Evolutionary conservation across 768 basidiomycete species (phyloP), one percentile per base, ranked within the genome.

Genomic region (Rhizopogon vesiculosus): DNA sequence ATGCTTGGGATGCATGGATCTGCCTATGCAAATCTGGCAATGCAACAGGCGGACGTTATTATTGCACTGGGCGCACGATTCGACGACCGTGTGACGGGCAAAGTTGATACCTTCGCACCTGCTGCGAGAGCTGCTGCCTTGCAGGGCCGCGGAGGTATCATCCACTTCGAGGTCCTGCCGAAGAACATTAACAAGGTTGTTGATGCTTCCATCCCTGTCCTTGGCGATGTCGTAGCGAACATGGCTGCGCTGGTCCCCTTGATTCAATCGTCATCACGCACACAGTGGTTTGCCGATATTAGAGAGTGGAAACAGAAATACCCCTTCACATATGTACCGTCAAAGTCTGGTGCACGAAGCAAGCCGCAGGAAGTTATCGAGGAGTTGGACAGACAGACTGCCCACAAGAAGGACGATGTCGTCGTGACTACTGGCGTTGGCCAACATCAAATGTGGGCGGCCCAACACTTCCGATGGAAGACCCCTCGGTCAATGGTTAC

Each of bases 391-490:
- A 41, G 87, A 98, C 65, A 76, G 66, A 52, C 84, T n/a, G 76
- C 76, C 48, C 78, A 88, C 56, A 82, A 76, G 71, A 96, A 98
- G 75, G 88, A 91, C 56, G 85, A 98, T 28, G 81, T 97, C 40
- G 74, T 99, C 65, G 73, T 99, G 51, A 72, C 92, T 10, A 99
- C 97, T 15, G 97, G 97, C 62, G 97, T 99, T 22, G 97, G 97
- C 7, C 97, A 99, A 70, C 97, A 98, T 74, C 96, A 99, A 74
- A 98, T 98, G 97, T 98, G 93, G 94, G 96, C 96, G 2, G 92
- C 91, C 42, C 97, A 99, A 71, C 79, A 87, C 69, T 98, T 84
- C 74, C 79, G 95, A 56, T 99, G 95, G 95, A 89, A 75, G 58
- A 74, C 87, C 48, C 97, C 97, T 0, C 80, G 86, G 42, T 80